phyloP scores from a whole-genome alignment of 176 grass and related monocot genomes.

The Puya raimondii region DNA sequence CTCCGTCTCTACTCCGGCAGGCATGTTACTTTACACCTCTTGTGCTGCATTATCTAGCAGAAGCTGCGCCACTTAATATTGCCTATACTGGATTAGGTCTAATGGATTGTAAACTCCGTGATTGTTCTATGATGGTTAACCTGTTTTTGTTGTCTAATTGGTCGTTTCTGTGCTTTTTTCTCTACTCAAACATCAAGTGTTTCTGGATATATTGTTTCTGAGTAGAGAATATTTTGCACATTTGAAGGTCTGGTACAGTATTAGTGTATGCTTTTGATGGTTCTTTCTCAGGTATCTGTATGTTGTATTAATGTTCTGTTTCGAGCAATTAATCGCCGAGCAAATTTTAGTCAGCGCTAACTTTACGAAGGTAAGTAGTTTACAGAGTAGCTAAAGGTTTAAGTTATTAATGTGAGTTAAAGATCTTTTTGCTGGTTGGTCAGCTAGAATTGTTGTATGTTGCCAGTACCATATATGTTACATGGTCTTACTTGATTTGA shows the following conservation, averaged over 20 bases:
- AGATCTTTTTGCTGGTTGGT: no score
- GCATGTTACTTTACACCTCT: neutral
- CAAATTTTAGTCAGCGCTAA: neutral
- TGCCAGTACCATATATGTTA: no score
- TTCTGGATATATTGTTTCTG: conserved; percentile 1
- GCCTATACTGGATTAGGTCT: neutral
- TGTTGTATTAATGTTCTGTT: neutral
- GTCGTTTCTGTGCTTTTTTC: neutral
- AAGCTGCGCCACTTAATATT: neutral
- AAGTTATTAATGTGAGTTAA: no score
- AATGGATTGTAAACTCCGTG: neutral
- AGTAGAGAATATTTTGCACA: neutral
- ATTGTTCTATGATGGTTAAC: neutral
- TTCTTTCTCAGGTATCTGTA: neutral
- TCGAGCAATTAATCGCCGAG: neutral
- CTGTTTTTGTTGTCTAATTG: neutral
- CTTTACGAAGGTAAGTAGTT: no score
- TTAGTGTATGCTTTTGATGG: neutral
- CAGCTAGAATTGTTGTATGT: no score
- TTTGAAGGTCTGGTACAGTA: neutral
- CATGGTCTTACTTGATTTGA: no score
- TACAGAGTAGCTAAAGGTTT: no score
- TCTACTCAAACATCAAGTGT: neutral
- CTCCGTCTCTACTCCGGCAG: neutral
- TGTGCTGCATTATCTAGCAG: conserved; percentile 1